phyloP scores from a whole-genome alignment of 2,329 filamentous ascomycete species.

The Achaetomium macrosporum region DNA sequence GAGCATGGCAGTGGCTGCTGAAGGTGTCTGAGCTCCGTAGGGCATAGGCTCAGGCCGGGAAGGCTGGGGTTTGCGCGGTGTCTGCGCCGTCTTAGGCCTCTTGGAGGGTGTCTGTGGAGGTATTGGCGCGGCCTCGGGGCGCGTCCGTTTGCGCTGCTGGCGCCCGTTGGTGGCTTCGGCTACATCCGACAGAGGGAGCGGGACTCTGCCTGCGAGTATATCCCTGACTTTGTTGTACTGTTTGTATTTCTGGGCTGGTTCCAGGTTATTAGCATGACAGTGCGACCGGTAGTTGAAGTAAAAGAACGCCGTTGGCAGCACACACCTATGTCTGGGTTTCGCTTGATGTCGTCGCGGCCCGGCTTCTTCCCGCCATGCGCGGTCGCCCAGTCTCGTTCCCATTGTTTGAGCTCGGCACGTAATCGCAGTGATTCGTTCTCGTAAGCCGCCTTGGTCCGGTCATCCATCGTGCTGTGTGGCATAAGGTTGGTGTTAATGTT shows the following conservation, averaged over 20 bases:
- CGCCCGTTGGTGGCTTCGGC: constrained; percentile 25
- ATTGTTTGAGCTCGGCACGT: constrained; percentile 66
- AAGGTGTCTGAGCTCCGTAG: constrained; percentile 2
- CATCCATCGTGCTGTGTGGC: constrained; percentile 39
- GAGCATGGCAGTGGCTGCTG: constrained; percentile 18
- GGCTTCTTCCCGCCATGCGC: constrained; percentile 63
- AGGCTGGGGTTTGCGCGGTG: constrained; percentile 21
- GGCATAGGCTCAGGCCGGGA: constrained; percentile 18
- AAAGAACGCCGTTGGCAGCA: not conserved
- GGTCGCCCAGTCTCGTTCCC: constrained; percentile 63
- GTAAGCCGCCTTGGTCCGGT: constrained; percentile 38
- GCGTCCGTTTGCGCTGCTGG: constrained; percentile 36
- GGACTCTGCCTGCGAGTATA: constrained; percentile 49
- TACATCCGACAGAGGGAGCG: constrained; percentile 30
- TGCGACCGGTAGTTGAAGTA: not conserved
- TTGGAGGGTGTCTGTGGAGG: constrained; percentile 47
- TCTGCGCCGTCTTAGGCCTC: constrained; percentile 36
- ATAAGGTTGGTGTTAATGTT: not conserved
- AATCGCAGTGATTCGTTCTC: constrained; percentile 49
- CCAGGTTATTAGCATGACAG: not conserved
- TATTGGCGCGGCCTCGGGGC: constrained; percentile 25
- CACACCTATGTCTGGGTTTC: constrained; percentile 63
- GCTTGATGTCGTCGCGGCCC: constrained; percentile 68
- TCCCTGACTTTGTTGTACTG: constrained; percentile 64
- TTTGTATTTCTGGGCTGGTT: constrained; percentile 67